These are phyloP conservation scores for Phytophthora aleatoria DNA, from an alignment of 352 stramenopile species.

Conservation along the genomic window DNA sequence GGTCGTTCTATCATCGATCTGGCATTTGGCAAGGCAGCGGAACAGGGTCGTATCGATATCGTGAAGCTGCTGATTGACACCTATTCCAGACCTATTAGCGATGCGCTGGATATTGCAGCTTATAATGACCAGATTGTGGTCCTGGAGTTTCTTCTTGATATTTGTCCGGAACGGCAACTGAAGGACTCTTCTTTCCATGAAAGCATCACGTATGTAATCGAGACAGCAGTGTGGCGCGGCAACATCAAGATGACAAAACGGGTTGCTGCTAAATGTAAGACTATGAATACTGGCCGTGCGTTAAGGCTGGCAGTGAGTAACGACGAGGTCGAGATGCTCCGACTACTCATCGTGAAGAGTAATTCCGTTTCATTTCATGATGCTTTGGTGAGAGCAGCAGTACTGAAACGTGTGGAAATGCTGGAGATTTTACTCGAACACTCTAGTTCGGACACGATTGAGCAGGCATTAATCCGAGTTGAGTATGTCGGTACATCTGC, in stretches of 20 bases:
- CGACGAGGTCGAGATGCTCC: constrained; percentile 10
- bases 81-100: not conserved
- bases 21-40: constrained; percentile 3
- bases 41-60: not conserved
- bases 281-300: constrained; percentile 9
- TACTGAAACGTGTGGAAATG: constrained; percentile 5
- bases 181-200: not conserved
- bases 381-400: constrained; percentile 15
- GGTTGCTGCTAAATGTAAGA: constrained; percentile 11
- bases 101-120: not conserved
- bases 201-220: constrained; percentile 4
- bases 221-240: not conserved
- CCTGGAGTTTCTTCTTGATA: constrained; percentile 19
- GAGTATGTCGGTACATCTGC: not conserved
- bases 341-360: constrained; percentile 5
- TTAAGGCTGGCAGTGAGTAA: constrained; percentile 6
- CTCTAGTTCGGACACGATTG: constrained; percentile 9
- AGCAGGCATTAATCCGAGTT: constrained; percentile 13
- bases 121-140: not conserved
- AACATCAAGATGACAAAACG: constrained; percentile 5
- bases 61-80: constrained; percentile 4
- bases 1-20: not conserved
- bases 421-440: constrained; percentile 13
- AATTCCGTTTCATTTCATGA: constrained; percentile 7
- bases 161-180: not conserved